Evolutionary conservation across 768 basidiomycete genomes (phyloP), one percentile per base, ranked within the genome.

Genomic region (Agrocybe praecox): DNA sequence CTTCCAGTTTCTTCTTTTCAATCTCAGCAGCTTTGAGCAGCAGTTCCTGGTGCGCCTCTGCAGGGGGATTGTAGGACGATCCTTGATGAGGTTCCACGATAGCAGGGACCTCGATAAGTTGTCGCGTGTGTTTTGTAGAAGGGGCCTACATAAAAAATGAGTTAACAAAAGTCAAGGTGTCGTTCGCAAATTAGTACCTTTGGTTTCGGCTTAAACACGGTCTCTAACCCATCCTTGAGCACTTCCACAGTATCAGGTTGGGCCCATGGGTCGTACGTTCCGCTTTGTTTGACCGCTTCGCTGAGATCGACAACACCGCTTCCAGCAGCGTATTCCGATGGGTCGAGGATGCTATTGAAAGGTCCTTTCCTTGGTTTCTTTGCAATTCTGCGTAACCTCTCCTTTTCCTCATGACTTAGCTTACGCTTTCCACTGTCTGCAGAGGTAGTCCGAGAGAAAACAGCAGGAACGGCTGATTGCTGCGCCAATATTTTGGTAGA

Each of bases 61-160:
- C 84, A 0, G 86, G 85, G 0, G 95, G 95, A 67, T 97, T 97
- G 68, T 98, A 98, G 17, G 93, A 95, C 2, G 88, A 82, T 18
- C 95, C 95, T 29, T 84, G 85, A 61, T 92, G 91, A 0, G 95
- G 95, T 2, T 85, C 73, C 1, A 75, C 63, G 0, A 94, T 82
- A 0, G 92, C 88, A 1, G 88, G 84, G 0, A 89, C 61, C 9
- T 81, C 76, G 57, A 92, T 92, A 19, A 69, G 54, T 19, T 82
- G 82, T 43, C 70, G 80, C 0, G 80, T 79, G 52, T 81, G 77
- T 10, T 67, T 66, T 2, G 76, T 68, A 0, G 73, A 62, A 6
- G 88, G 87, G 43, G 81, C 74, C 85, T 88, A 46, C 17, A 56
- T 21, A 46, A 56, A n/a, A 26, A 19, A 29, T 44, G 45, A 46